Evolutionary conservation across 2,329 filamentous ascomycete species (phyloP), one percentile per base, ranked within the genome.

Genomic region (Penicillium oxalicum): DNA sequence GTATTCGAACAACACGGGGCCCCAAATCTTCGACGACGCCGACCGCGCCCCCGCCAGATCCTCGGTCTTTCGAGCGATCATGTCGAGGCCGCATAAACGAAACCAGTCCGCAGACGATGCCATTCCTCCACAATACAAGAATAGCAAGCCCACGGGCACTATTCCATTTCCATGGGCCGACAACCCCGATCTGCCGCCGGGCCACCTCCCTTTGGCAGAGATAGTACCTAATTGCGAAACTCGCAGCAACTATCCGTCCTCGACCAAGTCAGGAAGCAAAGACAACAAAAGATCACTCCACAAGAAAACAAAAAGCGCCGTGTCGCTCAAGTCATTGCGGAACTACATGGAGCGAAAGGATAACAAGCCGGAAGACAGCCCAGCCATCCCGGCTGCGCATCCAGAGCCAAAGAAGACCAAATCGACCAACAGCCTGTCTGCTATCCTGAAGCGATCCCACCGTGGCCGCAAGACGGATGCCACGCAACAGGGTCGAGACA

Each of bases 381-480:
- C 61, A 2, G 62, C 59, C 44, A 48, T 68, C 47, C 60, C 69
- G 58, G 56, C 60, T 34, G 66, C 70, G n/a, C 63, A 65, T 27
- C 63, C 59, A 45, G 78, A 73, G 48, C 74, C 76, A 4, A 82
- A 81, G 67, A 94, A 91, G 74, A 80, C 80, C 34, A 95, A 91
- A 68, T 95, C 91, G 0, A 80, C 87, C 3, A 87, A 87, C 29
- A 94, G 90, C 64, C 76, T 97, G n/a, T 82, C 82, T 0, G 82
- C 79, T 4, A 78, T 96, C 47, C 78, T 95, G 44, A 83, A 82
- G 48, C 84, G 86, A 48, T 89, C 88, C 8, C 77, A 83, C 45
- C 88, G 84, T 61, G 84, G 81, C 55, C 70, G 86, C 25, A 79
- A 81, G 53, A 78, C 81, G 9, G 78, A 81, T 5, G 74, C 77